phyloP scores from a whole-genome alignment of 2,329 filamentous ascomycete genomes.

The Aureobasidium subglaciale region DNA sequence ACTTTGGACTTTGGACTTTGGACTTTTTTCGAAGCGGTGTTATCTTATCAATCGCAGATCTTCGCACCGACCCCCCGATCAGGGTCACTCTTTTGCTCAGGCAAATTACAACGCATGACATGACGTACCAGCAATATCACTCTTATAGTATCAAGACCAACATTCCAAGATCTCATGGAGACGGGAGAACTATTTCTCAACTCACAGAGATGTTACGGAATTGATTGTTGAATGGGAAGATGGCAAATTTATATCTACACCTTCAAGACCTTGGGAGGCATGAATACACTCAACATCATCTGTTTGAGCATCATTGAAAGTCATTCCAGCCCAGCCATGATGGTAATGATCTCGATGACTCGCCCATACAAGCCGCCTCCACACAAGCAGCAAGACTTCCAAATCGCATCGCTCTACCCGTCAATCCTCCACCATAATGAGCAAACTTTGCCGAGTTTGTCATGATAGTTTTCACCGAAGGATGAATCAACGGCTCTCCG shows the following conservation, averaged over 20 bases:
- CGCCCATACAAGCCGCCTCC: conserved; percentile 18
- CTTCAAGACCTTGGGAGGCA: no score
- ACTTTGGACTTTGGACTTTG: conserved; percentile 12
- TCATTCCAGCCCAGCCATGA: no score
- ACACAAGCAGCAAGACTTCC: conserved; percentile 23
- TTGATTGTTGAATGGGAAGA: no score
- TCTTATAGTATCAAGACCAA: no score
- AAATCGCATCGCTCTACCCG: conserved; percentile 21
- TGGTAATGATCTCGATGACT: not conserved
- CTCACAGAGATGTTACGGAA: no score
- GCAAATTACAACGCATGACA: not conserved
- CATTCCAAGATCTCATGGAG: no score
- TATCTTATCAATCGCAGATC: conserved; percentile 5
- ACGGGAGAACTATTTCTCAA: no score
- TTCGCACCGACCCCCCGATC: not conserved
- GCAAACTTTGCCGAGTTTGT: conserved; percentile 44
- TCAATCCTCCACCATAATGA: conserved; percentile 33
- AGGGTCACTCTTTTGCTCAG: not conserved
- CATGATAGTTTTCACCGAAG: conserved; percentile 29
- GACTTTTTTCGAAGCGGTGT: conserved; percentile 3
- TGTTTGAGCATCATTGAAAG: no score
- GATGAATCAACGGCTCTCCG: conserved; percentile 33
- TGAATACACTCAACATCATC: no score
- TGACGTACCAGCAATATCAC: not conserved
- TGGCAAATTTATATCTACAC: no score